Base-by-base conservation (phyloP, 1,284 basidiomycete species). In the Erythrobasidium hasegawianum region DNA sequence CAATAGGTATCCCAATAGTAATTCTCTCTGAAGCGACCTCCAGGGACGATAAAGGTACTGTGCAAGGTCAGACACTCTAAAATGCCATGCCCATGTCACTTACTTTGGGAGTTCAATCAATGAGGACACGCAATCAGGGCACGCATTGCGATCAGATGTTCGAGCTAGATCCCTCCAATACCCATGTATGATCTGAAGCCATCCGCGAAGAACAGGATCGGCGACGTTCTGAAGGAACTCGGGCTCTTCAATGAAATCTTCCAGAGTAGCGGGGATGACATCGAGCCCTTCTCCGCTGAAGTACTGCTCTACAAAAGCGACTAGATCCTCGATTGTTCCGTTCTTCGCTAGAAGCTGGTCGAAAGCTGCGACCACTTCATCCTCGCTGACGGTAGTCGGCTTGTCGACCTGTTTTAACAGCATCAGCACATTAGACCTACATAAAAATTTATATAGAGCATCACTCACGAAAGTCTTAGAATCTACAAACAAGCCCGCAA, bases 11-110 rank as follows among this genome's bases (percentile, higher is more conserved):
- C 88, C 88, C 88, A 89, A 71, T 90, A 89, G 76, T 90, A 84
- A 81, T 70, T 33, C 58, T 38, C 59, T 61, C 84, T 79, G 78
- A 87, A 89, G 2, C 87, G 80, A 33, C 87, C 87, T 1, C 87
- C 92, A 9, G 93, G 91, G 43, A 96, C 84, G 20, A 94, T 88
- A 74, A 95, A 90, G 0, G 89, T 90, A 72, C 94, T 83, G 74
- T 95, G n/a, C n/a, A n/a, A n/a, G n/a, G n/a, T n/a, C n/a, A n/a
- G n/a, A n/a, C n/a, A n/a, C n/a, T n/a, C n/a, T n/a, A n/a, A n/a
- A n/a, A n/a, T n/a, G n/a, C n/a, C n/a, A n/a, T n/a, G n/a, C n/a
- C n/a, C n/a, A n/a, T n/a, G n/a, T n/a, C n/a, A 24, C 43, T 24
- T 16, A 47, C 43, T 47, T 47, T 5, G 43, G 43, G 7, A 47